A percentile compares a stretch with the other conserved stretches of the same genome.
These are phyloP conservation scores for Shiraia sp. DNA, from an alignment of 2,329 filamentous ascomycete species.

Conservation along the genomic window DNA sequence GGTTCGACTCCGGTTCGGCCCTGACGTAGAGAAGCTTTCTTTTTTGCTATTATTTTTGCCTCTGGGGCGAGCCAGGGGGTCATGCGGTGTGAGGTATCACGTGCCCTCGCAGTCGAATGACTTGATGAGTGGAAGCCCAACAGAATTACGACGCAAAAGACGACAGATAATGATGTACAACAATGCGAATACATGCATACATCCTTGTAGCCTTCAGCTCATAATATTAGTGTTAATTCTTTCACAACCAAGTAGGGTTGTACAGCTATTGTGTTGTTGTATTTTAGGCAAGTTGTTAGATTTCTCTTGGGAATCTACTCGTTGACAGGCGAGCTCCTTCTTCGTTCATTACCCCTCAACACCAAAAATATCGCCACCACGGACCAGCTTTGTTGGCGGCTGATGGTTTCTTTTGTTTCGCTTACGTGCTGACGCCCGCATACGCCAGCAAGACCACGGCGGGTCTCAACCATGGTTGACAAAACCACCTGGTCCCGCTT, in stretches of 20 bases:
- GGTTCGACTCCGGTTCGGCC: conserved; percentile 34
- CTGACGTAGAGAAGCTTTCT: conserved; percentile 7
- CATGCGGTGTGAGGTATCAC: too few relatives aligned
- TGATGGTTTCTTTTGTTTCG: conserved; percentile 22
- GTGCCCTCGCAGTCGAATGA: too few relatives aligned
- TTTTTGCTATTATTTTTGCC: conserved; percentile 1
- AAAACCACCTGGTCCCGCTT: too few relatives aligned
- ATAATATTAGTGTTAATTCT: too few relatives aligned
- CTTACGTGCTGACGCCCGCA: conserved; percentile 19
- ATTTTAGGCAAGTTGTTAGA: not conserved
- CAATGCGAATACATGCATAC: too few relatives aligned
- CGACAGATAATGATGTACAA: too few relatives aligned
- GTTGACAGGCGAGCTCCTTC: too few relatives aligned
- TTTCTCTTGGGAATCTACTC: too few relatives aligned
- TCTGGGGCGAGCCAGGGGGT: not conserved
- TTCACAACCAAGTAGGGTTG: too few relatives aligned
- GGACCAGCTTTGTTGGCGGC: conserved; percentile 15
- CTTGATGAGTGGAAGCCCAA: too few relatives aligned
- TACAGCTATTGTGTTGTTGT: not conserved
- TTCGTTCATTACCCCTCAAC: conserved; percentile 34
- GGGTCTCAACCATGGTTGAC: conserved; percentile 10
- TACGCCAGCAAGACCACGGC: conserved; percentile 12
- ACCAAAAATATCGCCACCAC: conserved; percentile 35
- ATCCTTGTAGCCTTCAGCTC: too few relatives aligned
- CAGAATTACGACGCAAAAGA: too few relatives aligned